A percentile compares a stretch with the other conserved stretches of the same genome.
Evolutionary conservation across 192 early-diverging fungal genomes (phyloP).

Genomic region (Spinellus fusiger): DNA sequence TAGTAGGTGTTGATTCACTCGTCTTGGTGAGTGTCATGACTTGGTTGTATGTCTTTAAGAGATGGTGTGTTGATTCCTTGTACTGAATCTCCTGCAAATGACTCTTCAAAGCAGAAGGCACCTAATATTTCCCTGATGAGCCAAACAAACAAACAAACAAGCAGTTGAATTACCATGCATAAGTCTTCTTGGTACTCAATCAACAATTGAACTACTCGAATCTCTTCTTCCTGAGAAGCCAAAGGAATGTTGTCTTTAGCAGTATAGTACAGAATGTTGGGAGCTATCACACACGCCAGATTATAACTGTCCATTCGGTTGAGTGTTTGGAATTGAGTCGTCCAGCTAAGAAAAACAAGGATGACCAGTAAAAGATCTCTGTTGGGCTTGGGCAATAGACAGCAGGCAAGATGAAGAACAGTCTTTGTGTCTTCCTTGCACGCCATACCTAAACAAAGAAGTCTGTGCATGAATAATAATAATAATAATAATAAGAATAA

Average conservation of each 20-base stretch:
- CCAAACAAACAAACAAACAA: not conserved
- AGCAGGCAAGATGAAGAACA: conserved; percentile 14
- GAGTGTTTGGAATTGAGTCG: not conserved
- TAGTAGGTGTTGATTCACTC: not conserved
- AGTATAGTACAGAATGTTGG: conserved; percentile 49
- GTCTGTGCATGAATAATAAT: too few relatives aligned
- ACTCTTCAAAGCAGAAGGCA: conserved; percentile 1
- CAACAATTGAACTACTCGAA: conserved; percentile 13
- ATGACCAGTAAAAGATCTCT: conserved; percentile 10
- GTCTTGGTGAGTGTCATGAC: not conserved
- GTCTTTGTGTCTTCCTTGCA: not conserved
- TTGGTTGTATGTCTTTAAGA: conserved; percentile 1
- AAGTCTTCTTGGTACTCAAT: conserved; percentile 16
- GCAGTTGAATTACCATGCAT: conserved; percentile 1
- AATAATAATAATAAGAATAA: not conserved
- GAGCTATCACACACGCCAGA: conserved; percentile 16
- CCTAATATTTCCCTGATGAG: not conserved
- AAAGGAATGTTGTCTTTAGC: conserved; percentile 18
- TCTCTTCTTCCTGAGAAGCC: conserved; percentile 8
- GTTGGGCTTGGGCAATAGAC: conserved; percentile 19
- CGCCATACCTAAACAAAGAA: not conserved
- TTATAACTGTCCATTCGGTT: conserved; percentile 22
- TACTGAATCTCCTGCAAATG: not conserved
- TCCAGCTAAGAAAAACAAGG: conserved; percentile 13
- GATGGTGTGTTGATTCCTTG: not conserved